Percentiles rank a stretch among this genome's conserved stretches.
phyloP scores from a whole-genome alignment of 2,329 filamentous ascomycete species.

The Monosporascus sp. region DNA sequence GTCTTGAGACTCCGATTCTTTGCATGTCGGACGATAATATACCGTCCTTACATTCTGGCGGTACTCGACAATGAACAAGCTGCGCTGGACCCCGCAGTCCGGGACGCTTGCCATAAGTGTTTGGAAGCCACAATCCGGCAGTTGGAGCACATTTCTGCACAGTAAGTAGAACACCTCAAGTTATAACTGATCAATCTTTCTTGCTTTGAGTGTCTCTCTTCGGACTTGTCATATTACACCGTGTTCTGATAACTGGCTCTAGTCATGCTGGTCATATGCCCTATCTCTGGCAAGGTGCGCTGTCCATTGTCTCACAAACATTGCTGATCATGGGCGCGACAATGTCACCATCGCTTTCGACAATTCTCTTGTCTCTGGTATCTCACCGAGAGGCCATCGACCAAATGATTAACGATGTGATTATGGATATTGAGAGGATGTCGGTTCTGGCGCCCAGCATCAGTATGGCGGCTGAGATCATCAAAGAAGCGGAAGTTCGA shows the following conservation, averaged over 20 bases:
- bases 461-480: slow-evolving; percentile 70
- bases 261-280: slow-evolving; percentile 79
- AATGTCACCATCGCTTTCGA: slow-evolving; percentile 68
- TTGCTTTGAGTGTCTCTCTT: slow-evolving; percentile 13
- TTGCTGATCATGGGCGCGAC: slow-evolving; percentile 80
- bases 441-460: slow-evolving; percentile 72
- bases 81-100: slow-evolving; percentile 64
- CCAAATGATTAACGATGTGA: slow-evolving; percentile 71
- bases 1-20: slow-evolving; percentile 76
- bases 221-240: slow-evolving; percentile 14
- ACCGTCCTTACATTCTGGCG: slow-evolving; percentile 75
- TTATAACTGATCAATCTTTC: slow-evolving; percentile 10
- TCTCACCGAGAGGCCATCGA: slow-evolving; percentile 59
- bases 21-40: slow-evolving; percentile 81
- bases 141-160: slow-evolving; percentile 70
- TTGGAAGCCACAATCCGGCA: slow-evolving; percentile 75
- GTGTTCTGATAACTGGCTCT: slow-evolving; percentile 33
- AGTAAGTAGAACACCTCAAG: slow-evolving; percentile 46
- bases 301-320: slow-evolving; percentile 78
- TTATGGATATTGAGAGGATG: slow-evolving; percentile 70
- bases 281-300: slow-evolving; percentile 78
- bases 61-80: slow-evolving; percentile 74
- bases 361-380: slow-evolving; percentile 54
- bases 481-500: slow-evolving; percentile 71
- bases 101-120: slow-evolving; percentile 75